phyloP scores from a whole-genome alignment of 441 rosid species.

The Syzygium malaccense region DNA sequence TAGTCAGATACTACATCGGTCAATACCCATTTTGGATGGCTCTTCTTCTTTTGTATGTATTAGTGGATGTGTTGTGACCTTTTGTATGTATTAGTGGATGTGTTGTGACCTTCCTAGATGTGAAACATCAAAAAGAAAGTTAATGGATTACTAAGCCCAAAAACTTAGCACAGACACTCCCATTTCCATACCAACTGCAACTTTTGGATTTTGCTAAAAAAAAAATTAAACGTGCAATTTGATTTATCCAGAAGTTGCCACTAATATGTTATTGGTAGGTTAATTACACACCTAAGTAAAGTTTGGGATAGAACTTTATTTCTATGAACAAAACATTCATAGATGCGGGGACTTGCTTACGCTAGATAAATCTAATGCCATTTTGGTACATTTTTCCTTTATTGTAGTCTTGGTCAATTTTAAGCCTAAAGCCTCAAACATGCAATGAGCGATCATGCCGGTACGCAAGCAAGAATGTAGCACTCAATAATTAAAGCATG shows the following conservation, averaged over 20 bases:
- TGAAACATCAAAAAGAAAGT: neutral
- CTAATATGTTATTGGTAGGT: neutral
- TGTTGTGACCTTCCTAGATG: neutral
- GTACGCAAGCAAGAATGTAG: neutral
- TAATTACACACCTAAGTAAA: neutral
- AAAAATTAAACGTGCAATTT: neutral
- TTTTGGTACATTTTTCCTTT: accelerated
- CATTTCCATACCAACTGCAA: neutral
- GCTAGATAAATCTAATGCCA: neutral
- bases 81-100: no score
- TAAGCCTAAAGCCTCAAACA: neutral
- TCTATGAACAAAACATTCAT: neutral
- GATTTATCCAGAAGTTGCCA: accelerated
- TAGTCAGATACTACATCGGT: no score
- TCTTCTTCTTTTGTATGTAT: no score
- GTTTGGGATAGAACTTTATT: neutral
- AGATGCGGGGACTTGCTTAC: accelerated
- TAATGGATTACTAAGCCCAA: neutral
- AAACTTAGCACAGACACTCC: neutral
- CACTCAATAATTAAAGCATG: neutral
- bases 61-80: neutral
- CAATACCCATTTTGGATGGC: no score
- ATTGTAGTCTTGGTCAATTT: neutral
- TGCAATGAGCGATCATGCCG: neutral
- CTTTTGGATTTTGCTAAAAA: no score